These are phyloP conservation scores for Paulownia fortunei DNA, from an alignment of 257 asterid species.

Conservation along the genomic window DNA sequence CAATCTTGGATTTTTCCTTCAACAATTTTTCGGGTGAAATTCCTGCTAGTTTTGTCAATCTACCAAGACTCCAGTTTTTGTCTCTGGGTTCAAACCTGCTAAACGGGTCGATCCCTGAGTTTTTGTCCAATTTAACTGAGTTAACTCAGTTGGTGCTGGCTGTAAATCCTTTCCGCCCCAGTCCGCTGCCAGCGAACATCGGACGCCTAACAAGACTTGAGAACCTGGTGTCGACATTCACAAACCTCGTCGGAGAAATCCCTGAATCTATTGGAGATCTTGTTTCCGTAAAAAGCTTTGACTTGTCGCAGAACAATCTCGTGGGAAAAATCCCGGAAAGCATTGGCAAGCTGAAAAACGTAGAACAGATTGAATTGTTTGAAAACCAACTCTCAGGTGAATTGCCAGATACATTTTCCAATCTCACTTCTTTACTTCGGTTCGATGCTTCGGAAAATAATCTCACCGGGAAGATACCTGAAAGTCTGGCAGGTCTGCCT, in stretches of 20 bases:
- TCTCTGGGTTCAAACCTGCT: constrained; percentile 54
- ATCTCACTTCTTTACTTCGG: constrained; percentile 50
- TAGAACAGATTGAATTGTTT: constrained; percentile 59
- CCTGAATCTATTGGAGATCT: constrained; percentile 70
- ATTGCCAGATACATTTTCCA: constrained; percentile 66
- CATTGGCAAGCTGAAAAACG: constrained; percentile 53
- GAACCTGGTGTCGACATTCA: constrained; percentile 36
- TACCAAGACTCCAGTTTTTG: constrained; percentile 56
- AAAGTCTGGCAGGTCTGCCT: constrained; percentile 55
- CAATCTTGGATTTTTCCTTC: constrained; percentile 51
- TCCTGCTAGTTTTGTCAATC: constrained; percentile 57
- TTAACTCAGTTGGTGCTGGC: constrained; percentile 56
- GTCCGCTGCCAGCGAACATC: constrained; percentile 56
- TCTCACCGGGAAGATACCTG: constrained; percentile 71
- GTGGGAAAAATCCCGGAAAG: constrained; percentile 66
- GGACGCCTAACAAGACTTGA: constrained; percentile 67
- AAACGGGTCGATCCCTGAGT: constrained; percentile 75
- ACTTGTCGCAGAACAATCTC: constrained; percentile 58
- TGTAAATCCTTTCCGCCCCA: constrained; percentile 51
- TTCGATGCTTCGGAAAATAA: constrained; percentile 75
- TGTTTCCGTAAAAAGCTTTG: constrained; percentile 50
- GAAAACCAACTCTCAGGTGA: constrained; percentile 67
- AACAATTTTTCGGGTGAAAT: constrained; percentile 78
- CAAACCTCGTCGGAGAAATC: constrained; percentile 61
- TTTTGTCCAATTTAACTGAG: constrained; percentile 64